Base-by-base conservation (phyloP, 2,329 filamentous ascomycete species). In the Fusarium multiceps region DNA sequence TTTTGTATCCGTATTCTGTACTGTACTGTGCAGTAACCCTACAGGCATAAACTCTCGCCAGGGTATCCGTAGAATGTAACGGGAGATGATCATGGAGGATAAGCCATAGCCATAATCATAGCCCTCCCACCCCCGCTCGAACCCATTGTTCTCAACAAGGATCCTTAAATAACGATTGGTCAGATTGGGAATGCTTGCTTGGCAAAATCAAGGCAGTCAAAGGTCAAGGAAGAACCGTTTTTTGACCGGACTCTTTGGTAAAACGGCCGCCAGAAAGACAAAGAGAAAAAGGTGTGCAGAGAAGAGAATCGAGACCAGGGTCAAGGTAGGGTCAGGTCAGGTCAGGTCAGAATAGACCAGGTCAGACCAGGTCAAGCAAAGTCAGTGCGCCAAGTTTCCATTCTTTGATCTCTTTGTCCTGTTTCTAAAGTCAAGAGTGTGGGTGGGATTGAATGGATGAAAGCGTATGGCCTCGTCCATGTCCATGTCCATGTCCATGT, bases 151-250 rank as follows among this genome's bases (percentile, higher is more conserved):
- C 67, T 43, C 25, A 28, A 47, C 53, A 67, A 49, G 66, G 61
- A 46, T 50, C 34, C 40, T 45, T 23, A 62, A 46, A 66, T n/a
- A 32, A 34, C 58, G 53, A 55, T 62, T 69, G 62, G 66, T 21
- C 60, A 48, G 21, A 48, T 41, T 66, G 66, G 66, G 61, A 69
- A 69, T 69, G 66, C 51, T 47, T 63, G 28, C 58, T 46, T 64
- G 59, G 63, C 56, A 42, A 45, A 58, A 63, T 14, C 57, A 61
- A 62, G 51, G 37, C 55, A 57, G 43, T 41, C n/a, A 45, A 62
- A 47, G 12, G 45, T 40, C 23, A 42, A 18, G 51, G 27, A 53
- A 58, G 28, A 47, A 65, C 65, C 54, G 59, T 68, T 68, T 68
- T 51, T 41, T 27, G 20, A 40, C 48, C 6, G 16, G 30, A 50